A percentile compares a stretch with the other conserved stretches of the same genome.
These are phyloP conservation scores for Corinectria fuckeliana DNA, from an alignment of 2,329 filamentous ascomycete genomes.

Conservation along the genomic window DNA sequence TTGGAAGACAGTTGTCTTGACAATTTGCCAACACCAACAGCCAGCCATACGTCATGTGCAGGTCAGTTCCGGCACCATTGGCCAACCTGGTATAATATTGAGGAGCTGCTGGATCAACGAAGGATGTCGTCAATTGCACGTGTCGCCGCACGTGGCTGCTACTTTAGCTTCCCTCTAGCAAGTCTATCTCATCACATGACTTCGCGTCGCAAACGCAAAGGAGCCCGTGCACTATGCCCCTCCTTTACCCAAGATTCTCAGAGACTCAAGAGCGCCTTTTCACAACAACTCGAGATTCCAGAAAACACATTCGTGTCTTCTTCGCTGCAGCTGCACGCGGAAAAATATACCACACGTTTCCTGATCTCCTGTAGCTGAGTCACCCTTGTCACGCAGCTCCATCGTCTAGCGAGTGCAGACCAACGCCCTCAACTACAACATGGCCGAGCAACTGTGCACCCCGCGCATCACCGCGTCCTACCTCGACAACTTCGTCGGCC, in stretches of 20 bases:
- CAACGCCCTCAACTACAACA: slow-evolving; percentile 51
- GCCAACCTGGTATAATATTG: background rate
- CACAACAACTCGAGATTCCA: too few relatives aligned
- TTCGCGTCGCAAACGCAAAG: slow-evolving; percentile 24
- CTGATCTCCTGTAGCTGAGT: background rate
- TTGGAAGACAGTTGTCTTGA: background rate
- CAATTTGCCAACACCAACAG: background rate
- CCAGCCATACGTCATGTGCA: background rate
- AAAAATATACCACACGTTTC: background rate
- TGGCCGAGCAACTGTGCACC: slow-evolving; percentile 71
- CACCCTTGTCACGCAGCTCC: too few relatives aligned
- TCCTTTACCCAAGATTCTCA: background rate
- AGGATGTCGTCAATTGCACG: background rate
- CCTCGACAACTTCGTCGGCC: slow-evolving; percentile 76
- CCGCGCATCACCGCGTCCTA: slow-evolving; percentile 84
- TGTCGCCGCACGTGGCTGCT: background rate
- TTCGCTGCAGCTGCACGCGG: background rate
- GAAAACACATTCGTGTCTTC: background rate
- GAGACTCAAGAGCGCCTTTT: background rate
- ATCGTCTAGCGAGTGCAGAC: background rate
- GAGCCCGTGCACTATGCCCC: slow-evolving; percentile 8
- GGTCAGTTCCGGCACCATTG: background rate
- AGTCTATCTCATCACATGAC: slow-evolving; percentile 24
- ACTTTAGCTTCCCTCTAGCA: too few relatives aligned
- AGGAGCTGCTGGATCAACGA: background rate